Conservation (phyloP, 2,329 filamentous ascomycete species). For the Phaeoacremonium minimum region DNA sequence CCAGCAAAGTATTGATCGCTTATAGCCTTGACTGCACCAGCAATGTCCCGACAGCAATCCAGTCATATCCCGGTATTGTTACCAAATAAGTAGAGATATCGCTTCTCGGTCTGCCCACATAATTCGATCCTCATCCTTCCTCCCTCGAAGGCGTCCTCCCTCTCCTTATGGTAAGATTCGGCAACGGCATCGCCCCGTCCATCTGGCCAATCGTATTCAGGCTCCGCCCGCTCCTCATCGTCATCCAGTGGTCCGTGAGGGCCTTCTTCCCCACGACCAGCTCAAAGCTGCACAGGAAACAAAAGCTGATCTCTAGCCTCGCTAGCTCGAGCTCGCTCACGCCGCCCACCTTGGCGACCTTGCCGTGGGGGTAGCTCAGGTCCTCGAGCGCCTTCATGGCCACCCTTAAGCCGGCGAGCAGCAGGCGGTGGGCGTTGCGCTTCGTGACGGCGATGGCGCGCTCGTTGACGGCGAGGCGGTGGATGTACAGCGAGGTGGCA, state of each 20-base stretch:
- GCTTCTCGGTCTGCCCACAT: too few relatives aligned
- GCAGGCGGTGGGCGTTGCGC: slow-evolving; percentile 80
- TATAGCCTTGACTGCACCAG: too few relatives aligned
- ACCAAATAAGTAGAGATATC: too few relatives aligned
- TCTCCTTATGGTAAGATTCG: too few relatives aligned
- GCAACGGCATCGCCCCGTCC: slow-evolving; percentile 1
- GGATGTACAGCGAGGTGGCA: slow-evolving; percentile 82
- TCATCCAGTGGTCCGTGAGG: slow-evolving; percentile 62
- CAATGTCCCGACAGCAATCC: too few relatives aligned
- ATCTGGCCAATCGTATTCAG: slow-evolving; percentile 3
- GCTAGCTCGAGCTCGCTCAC: slow-evolving; percentile 79
- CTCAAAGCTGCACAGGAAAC: slow-evolving; percentile 82
- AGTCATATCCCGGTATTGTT: too few relatives aligned
- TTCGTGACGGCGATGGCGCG: slow-evolving; percentile 74
- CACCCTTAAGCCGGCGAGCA: slow-evolving; percentile 79
- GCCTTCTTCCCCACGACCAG: slow-evolving; percentile 59
- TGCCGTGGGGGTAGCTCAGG: slow-evolving; percentile 77
- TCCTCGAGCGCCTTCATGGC: slow-evolving; percentile 97
- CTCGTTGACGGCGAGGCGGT: slow-evolving; percentile 74
- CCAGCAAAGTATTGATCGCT: too few relatives aligned
- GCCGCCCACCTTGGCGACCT: slow-evolving; percentile 83
- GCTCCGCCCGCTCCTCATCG: slow-evolving; percentile 37
- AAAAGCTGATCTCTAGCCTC: slow-evolving; percentile 83
- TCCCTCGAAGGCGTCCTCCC: too few relatives aligned
- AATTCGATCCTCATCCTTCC: too few relatives aligned